phyloP scores from a whole-genome alignment of 306 rosid genomes.

The Echinosophora koreensis region DNA sequence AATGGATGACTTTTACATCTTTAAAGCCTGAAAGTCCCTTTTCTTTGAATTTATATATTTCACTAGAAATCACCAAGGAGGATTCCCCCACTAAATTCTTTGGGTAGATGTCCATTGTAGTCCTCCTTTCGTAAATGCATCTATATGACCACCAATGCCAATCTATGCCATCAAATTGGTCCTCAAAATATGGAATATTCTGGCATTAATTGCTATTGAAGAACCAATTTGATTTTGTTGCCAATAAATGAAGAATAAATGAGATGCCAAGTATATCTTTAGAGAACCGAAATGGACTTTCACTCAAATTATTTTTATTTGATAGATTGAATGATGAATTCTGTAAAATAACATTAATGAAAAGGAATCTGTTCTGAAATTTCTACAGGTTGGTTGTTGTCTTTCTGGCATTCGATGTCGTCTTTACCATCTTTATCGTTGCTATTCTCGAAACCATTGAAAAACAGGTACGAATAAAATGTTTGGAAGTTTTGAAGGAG shows the following conservation, averaged over 20 bases:
- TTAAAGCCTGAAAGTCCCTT: neutral
- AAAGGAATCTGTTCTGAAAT: constrained; percentile 46
- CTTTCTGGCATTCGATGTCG: constrained; percentile 95
- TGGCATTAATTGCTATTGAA: constrained; percentile 31
- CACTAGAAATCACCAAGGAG: constrained; percentile 12
- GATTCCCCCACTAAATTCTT: neutral
- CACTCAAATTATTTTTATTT: neutral
- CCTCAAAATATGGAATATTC: neutral
- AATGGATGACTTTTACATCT: constrained; percentile 6
- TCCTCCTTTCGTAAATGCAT: neutral
- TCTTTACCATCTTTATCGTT: constrained; percentile 95
- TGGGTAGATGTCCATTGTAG: constrained; percentile 6
- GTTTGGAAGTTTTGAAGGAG: too few species aligned
- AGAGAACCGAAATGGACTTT: constrained; percentile 6
- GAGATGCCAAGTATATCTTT: neutral
- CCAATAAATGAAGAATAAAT: constrained; percentile 12
- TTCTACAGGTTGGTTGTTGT: constrained; percentile 92
- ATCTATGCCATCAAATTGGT: neutral
- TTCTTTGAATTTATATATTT: neutral
- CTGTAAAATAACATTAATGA: constrained; percentile 13
- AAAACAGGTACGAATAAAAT: constrained; percentile 75
- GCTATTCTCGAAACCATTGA: constrained; percentile 96
- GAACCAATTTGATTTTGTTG: neutral
- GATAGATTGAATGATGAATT: constrained; percentile 20
- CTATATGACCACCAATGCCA: neutral